phyloP scores from a whole-genome alignment of 352 stramenopile species.

The Pythium folliculosum region DNA sequence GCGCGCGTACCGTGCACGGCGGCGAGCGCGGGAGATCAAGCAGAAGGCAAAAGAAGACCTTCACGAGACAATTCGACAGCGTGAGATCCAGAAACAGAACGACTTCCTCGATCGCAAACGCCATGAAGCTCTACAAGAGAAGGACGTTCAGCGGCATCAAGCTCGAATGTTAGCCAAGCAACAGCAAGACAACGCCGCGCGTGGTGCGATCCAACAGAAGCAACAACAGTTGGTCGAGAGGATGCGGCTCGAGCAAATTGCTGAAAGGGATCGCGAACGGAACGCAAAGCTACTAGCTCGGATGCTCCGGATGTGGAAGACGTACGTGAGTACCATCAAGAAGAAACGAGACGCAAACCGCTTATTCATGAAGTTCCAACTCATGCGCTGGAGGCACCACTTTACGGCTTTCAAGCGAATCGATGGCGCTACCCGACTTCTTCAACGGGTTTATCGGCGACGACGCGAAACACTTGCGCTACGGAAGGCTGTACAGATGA shows the following conservation, averaged over 20 bases:
- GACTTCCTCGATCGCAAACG: constrained; percentile 61
- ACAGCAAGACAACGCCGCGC: constrained; percentile 45
- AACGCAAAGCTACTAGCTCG: constrained; percentile 29
- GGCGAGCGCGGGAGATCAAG: constrained; percentile 41
- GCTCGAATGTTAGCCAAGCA: constrained; percentile 54
- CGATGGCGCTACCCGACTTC: constrained; percentile 31
- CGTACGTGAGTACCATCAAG: constrained; percentile 32
- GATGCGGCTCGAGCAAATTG: constrained; percentile 51
- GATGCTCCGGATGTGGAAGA: constrained; percentile 41
- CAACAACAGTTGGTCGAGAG: constrained; percentile 52
- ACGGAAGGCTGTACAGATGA: constrained; percentile 42
- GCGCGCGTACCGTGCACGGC: constrained; percentile 58
- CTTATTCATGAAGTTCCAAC: constrained; percentile 68
- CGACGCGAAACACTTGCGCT: constrained; percentile 30
- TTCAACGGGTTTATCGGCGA: constrained; percentile 41
- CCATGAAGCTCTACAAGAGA: constrained; percentile 51
- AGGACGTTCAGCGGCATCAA: constrained; percentile 60
- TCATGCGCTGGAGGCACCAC: constrained; percentile 58
- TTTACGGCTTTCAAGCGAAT: constrained; percentile 33
- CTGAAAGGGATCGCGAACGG: constrained; percentile 33
- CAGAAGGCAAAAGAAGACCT: constrained; percentile 50
- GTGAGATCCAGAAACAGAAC: constrained; percentile 49
- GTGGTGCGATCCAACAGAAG: constrained; percentile 38
- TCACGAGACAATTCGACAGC: constrained; percentile 49
- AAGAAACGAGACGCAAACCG: constrained; percentile 49